phyloP scores from a whole-genome alignment of 140 eudicot genomes.

The Anethum foeniculum region DNA sequence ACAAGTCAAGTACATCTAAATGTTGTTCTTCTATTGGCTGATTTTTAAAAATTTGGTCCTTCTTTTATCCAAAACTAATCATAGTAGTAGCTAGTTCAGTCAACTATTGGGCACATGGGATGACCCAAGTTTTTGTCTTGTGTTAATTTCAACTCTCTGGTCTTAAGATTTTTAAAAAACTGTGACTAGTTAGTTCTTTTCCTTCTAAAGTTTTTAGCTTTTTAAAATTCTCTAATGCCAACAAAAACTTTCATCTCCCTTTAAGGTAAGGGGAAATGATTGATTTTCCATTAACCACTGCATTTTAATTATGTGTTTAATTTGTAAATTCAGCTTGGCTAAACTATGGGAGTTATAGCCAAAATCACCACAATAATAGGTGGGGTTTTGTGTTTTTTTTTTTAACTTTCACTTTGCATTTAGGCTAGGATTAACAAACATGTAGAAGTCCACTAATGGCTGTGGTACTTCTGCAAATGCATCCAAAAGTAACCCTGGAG shows the following conservation, averaged over 20 bases:
- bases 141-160: constrained; percentile 40
- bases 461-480: constrained; percentile 20
- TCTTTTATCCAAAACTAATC: neutral
- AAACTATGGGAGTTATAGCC: constrained; percentile 55
- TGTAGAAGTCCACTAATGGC: constrained; percentile 44
- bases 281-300: constrained; percentile 15
- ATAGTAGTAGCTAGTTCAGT: constrained; percentile 18
- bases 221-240: neutral
- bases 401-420: neutral
- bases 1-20: constrained; percentile 9
- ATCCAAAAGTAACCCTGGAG: constrained; percentile 51
- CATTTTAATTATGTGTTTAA: neutral
- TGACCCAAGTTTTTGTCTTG: constrained; percentile 36
- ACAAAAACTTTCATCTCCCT: constrained; percentile 21
- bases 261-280: constrained; percentile 34
- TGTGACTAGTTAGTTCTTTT: constrained; percentile 36
- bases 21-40: constrained; percentile 23
- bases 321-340: constrained; percentile 44
- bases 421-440: constrained; percentile 21
- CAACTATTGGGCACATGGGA: constrained; percentile 50
- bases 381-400: constrained; percentile 10
- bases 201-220: constrained; percentile 17
- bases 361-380: constrained; percentile 33
- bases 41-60: neutral
- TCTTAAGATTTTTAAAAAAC: constrained; percentile 39